Base-by-base conservation (phyloP, 78 protist species). In the Goniomonas avonlea region DNA sequence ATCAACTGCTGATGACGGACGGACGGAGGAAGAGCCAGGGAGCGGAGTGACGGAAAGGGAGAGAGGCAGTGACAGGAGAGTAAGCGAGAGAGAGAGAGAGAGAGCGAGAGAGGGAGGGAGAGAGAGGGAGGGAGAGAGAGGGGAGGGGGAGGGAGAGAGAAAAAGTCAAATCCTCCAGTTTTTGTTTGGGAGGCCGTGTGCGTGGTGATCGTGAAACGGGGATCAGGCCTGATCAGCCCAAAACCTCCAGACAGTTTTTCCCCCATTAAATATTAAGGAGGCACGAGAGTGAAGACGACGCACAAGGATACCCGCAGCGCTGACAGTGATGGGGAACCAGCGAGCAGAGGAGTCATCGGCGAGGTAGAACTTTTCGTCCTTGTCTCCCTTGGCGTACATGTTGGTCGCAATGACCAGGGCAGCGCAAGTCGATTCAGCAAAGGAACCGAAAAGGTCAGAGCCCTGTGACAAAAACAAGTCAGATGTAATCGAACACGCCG, bases 361-460 rank as follows among this genome's bases (percentile, higher is more conserved):
- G 50, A 15, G 50, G 8, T 15, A 13, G 50, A 13, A 15, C 13
- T 45, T 8, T 45, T 45, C 25, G 50, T 45, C 25, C 8, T 8
- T 15, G 50, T 8, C 13, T 8, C 25, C 25, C 25, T 45, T 8
- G 8, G 50, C 50, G 13, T 5, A 15, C 27, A 18, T 18, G n/a
- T 35, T 5, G 32, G 71, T 82, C 18, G 79, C 94, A 11, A 91
- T 66, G 63, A 88, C 68, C 91, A 88, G 85, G 37, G 91, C 82
- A 20, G 90, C 91, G 56, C 87, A 82, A 82, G 59, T 85, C 60
- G 85, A 89, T 7, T 88, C 94, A 5, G 91, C 91, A n/a, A 80
- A 81, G 9, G 88, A 81, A 53, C 88, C 94, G 81, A 91, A 91
- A 21, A 91, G 76, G 70, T 90, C 94, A 8, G 94, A 89, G 1